Conservation (phyloP, 108 stramenopile species). For the Cyclotella cryptica region DNA sequence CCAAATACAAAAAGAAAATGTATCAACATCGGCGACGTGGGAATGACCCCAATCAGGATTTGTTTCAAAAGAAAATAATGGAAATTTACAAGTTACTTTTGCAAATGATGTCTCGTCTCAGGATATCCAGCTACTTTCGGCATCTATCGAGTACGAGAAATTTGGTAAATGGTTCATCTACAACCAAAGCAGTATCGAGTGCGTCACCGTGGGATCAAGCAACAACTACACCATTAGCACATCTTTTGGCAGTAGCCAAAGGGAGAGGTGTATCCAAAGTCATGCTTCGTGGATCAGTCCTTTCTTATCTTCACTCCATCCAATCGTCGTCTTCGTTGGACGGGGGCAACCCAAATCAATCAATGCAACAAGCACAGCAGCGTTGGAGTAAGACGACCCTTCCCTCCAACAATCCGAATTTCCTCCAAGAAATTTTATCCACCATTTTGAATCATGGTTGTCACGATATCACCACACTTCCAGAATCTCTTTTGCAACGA, state of each 20-base stretch:
- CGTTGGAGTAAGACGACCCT: conserved; percentile 71
- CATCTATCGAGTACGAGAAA: neutral
- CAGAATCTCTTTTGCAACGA: conserved; percentile 55
- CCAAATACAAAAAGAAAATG: neutral
- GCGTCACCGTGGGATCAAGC: conserved; percentile 9
- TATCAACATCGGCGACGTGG: neutral
- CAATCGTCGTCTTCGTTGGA: no score
- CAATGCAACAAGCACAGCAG: conserved; percentile 7
- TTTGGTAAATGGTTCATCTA: neutral
- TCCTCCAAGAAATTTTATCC: conserved; percentile 65
- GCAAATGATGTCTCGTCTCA: neutral
- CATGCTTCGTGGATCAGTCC: conserved; percentile 34
- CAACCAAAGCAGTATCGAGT: neutral
- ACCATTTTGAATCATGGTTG: conserved; percentile 55
- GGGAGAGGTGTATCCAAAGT: conserved; percentile 36
- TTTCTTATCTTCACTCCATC: conserved; percentile 34
- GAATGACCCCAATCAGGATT: conserved; percentile 1
- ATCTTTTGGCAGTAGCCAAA: conserved; percentile 42
- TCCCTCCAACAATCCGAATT: conserved; percentile 56
- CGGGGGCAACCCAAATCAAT: neutral
- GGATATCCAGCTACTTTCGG: neutral
- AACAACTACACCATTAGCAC: conserved; percentile 32
- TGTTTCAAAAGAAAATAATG: neutral
- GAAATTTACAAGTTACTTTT: neutral
- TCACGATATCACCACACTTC: conserved; percentile 67